Evolutionary conservation across 2,329 filamentous ascomycete genomes (phyloP).

Genomic region (Periconia digitata): DNA sequence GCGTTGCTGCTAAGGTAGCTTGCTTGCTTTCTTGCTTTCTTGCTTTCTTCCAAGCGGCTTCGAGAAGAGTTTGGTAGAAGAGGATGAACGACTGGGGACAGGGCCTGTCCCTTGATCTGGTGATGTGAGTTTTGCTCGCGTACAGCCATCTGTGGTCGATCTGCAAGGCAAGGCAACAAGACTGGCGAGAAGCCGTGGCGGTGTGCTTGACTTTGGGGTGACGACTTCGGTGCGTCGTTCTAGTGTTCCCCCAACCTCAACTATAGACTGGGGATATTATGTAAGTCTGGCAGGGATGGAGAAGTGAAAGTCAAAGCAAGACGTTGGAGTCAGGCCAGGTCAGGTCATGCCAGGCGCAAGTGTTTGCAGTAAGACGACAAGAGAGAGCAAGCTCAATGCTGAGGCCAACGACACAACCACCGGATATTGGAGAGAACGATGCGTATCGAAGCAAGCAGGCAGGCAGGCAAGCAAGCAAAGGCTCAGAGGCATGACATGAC

Average conservation of each 20-base stretch:
- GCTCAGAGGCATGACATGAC: not conserved
- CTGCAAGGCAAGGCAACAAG: slow-evolving; percentile 10
- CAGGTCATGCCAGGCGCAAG: slow-evolving; percentile 1
- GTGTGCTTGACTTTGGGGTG: slow-evolving; percentile 18
- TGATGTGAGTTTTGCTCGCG: slow-evolving; percentile 8
- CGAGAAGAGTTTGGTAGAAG: slow-evolving; percentile 28
- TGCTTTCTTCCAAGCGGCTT: slow-evolving; percentile 29
- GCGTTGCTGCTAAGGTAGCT: too few species aligned
- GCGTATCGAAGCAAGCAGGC: not conserved
- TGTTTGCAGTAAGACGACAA: not conserved
- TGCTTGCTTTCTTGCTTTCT: not conserved
- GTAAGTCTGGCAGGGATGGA: slow-evolving; percentile 16
- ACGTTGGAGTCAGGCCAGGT: slow-evolving; percentile 13
- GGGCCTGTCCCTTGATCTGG: slow-evolving; percentile 21
- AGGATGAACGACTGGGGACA: slow-evolving; percentile 6
- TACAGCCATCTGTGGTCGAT: not conserved
- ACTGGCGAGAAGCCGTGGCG: slow-evolving; percentile 14
- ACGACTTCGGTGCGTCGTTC: slow-evolving; percentile 16
- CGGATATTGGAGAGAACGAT: too few species aligned
- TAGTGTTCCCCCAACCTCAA: slow-evolving; percentile 13
- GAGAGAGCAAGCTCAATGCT: slow-evolving; percentile 7
- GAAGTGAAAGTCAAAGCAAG: slow-evolving; percentile 11
- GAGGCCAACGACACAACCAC: slow-evolving; percentile 7
- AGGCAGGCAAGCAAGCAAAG: not conserved
- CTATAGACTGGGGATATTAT: slow-evolving; percentile 22